These are phyloP conservation scores for Sugiyamaella qingdaonensis DNA, from an alignment of 805 yeast species.

Conservation along the genomic window DNA sequence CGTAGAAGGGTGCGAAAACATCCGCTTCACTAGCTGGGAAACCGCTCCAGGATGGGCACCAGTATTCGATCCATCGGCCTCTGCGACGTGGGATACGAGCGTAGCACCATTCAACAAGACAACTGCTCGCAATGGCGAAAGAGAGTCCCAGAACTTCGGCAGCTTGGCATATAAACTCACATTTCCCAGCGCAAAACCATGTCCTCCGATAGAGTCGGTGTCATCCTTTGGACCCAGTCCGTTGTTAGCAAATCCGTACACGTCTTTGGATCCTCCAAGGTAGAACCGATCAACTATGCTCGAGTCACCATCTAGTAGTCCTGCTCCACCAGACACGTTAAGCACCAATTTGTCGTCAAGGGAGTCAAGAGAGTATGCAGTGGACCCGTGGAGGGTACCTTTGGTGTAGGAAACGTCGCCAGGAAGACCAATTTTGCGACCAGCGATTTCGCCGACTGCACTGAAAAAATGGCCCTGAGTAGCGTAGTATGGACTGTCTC, in stretches of 20 bases:
- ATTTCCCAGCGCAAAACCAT: constrained; percentile 52
- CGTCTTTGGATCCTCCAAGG: constrained; percentile 67
- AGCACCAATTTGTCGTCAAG: constrained; percentile 20
- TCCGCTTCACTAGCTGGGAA: background rate
- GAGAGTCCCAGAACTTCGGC: constrained; percentile 42
- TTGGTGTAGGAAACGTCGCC: constrained; percentile 32
- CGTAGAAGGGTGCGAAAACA: constrained; percentile 37
- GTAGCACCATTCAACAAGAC: constrained; percentile 64
- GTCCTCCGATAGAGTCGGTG: constrained; percentile 62
- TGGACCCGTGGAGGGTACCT: constrained; percentile 15
- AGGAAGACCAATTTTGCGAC: constrained; percentile 25
- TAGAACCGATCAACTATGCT: constrained; percentile 75
- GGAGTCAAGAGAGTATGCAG: constrained; percentile 20
- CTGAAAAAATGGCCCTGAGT: constrained; percentile 39
- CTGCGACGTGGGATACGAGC: constrained; percentile 25
- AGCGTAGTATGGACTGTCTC: constrained; percentile 38
- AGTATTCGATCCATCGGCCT: constrained; percentile 13
- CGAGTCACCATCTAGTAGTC: constrained; percentile 20
- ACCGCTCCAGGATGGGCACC: constrained; percentile 24
- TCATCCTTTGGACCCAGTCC: constrained; percentile 59
- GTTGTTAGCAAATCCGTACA: constrained; percentile 62
- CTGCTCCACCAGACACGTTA: constrained; percentile 13
- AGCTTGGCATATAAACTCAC: constrained; percentile 54
- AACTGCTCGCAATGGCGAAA: constrained; percentile 57
- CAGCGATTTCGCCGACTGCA: constrained; percentile 34